Evolutionary conservation across 805 yeast species (phyloP).

Genomic region (Wickerhamiella qilinensis): DNA sequence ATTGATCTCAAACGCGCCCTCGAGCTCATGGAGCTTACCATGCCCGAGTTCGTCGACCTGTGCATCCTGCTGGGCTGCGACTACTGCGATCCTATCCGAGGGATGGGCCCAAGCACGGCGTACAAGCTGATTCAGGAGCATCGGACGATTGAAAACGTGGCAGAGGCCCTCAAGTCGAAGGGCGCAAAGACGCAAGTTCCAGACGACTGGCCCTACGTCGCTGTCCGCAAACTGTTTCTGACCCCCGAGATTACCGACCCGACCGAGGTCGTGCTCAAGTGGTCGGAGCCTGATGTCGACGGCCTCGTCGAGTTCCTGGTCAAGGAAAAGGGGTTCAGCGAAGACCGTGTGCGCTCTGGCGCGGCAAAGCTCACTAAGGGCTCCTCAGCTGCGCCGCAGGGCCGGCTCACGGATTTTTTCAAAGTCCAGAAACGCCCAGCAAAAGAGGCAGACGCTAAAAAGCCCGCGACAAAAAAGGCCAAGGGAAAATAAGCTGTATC

Average conservation of each 20-base stretch:
- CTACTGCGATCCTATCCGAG: constrained; percentile 87
- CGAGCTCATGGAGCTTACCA: constrained; percentile 60
- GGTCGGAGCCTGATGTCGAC: constrained; percentile 79
- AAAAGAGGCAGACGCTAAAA: constrained; percentile 1
- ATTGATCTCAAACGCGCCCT: constrained; percentile 50
- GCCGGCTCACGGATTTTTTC: constrained; percentile 84
- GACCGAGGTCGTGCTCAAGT: constrained; percentile 50
- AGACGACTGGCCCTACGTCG: constrained; percentile 85
- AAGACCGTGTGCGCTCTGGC: constrained; percentile 79
- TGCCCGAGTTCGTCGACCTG: constrained; percentile 66
- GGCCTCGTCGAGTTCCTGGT: constrained; percentile 75
- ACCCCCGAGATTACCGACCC: constrained; percentile 65
- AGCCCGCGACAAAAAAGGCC: constrained; percentile 2
- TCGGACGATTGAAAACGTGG: constrained; percentile 61
- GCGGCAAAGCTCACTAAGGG: constrained; percentile 75
- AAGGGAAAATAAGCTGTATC: constrained; percentile 1
- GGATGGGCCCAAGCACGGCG: constrained; percentile 95
- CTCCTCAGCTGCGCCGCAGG: constrained; percentile 73
- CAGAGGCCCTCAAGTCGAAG: constrained; percentile 38
- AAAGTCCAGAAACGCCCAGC: constrained; percentile 26
- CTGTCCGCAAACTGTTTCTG: constrained; percentile 69
- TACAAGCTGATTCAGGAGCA: constrained; percentile 75
- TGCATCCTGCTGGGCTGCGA: constrained; percentile 94
- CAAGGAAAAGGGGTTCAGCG: constrained; percentile 76
- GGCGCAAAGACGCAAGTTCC: constrained; percentile 69